Evolutionary conservation across 768 basidiomycete genomes (phyloP).

Genomic region (Coprinopsis strossmayeri): DNA sequence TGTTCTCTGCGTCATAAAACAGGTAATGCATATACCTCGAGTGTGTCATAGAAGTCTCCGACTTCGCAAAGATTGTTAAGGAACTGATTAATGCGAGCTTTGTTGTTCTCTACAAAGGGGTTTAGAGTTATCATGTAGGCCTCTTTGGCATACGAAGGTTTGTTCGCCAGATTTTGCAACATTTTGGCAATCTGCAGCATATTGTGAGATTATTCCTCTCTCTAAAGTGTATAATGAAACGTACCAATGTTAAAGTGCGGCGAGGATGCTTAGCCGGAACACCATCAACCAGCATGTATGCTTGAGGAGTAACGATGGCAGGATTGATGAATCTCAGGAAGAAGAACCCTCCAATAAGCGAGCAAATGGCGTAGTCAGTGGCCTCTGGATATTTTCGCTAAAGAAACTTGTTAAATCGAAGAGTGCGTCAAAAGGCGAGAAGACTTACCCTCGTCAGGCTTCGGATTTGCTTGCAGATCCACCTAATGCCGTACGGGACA

Average conservation of each 20-base stretch:
- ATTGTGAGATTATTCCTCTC: background rate
- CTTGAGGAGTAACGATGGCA: slow-evolving; percentile 97
- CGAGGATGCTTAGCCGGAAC: slow-evolving; percentile 97
- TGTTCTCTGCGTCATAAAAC: background rate
- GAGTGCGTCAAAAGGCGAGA: no score
- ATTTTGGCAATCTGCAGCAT: slow-evolving; percentile 89
- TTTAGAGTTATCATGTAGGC: slow-evolving; percentile 98
- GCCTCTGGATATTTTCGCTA: slow-evolving; percentile 99
- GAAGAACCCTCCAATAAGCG: slow-evolving; percentile 98
- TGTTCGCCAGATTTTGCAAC: slow-evolving; percentile 98
- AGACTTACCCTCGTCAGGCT: slow-evolving; percentile 83
- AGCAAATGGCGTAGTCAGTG: slow-evolving; percentile 97
- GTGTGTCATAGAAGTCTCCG: slow-evolving; percentile 97
- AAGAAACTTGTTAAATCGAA: no score
- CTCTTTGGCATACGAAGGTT: slow-evolving; percentile 96
- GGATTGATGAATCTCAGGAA: slow-evolving; percentile 99
- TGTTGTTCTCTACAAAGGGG: slow-evolving; percentile 98
- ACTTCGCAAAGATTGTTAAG: slow-evolving; percentile 97
- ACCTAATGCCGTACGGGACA: slow-evolving; percentile 97
- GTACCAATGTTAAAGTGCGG: slow-evolving; percentile 83
- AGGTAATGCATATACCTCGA: slow-evolving; percentile 65
- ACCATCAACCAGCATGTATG: slow-evolving; percentile 98
- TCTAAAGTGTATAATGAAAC: slow-evolving; percentile 22
- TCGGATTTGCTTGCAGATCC: slow-evolving; percentile 99
- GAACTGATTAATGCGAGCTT: slow-evolving; percentile 95